These are phyloP conservation scores for Scleromitrula shiraiana DNA, from an alignment of 2,329 filamentous ascomycete genomes.

Conservation along the genomic window DNA sequence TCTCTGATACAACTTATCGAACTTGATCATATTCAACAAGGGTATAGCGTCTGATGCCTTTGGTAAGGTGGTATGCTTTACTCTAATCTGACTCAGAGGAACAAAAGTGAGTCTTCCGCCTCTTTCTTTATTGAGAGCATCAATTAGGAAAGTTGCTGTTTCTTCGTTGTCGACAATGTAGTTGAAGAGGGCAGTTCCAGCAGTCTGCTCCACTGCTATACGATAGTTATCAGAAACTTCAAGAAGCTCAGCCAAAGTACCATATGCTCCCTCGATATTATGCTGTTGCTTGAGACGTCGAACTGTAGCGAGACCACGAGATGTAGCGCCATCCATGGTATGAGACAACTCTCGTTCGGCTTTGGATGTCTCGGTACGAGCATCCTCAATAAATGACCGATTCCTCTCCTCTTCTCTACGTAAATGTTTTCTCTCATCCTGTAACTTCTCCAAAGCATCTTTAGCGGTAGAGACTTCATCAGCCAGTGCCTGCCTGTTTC, in stretches of 20 bases:
- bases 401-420: slow-evolving; percentile 86
- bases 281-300: slow-evolving; percentile 72
- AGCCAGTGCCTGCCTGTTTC: slow-evolving; percentile 62
- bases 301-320: slow-evolving; percentile 78
- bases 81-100: slow-evolving; percentile 74
- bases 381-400: slow-evolving; percentile 66
- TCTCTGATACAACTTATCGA: slow-evolving; percentile 66
- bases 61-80: slow-evolving; percentile 66
- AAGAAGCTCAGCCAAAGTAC: slow-evolving; percentile 88
- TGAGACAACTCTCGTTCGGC: slow-evolving; percentile 72
- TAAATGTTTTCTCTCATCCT: slow-evolving; percentile 80
- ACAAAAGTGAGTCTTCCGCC: slow-evolving; percentile 91
- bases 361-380: slow-evolving; percentile 66
- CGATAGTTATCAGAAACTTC: slow-evolving; percentile 78
- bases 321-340: slow-evolving; percentile 84
- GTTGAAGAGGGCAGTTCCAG: slow-evolving; percentile 87
- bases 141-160: slow-evolving; percentile 74
- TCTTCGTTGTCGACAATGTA: slow-evolving; percentile 90
- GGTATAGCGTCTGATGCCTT: slow-evolving; percentile 81
- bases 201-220: slow-evolving; percentile 85
- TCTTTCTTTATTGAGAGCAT: slow-evolving; percentile 68
- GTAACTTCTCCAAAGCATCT: slow-evolving; percentile 68
- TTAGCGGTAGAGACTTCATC: slow-evolving; percentile 70
- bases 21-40: slow-evolving; percentile 76
- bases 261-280: slow-evolving; percentile 79